A percentile compares a stretch with the other conserved stretches of the same genome.
phyloP scores from a whole-genome alignment of 495 filamentous ascomycete genomes.

The Lophiotrema nucula region DNA sequence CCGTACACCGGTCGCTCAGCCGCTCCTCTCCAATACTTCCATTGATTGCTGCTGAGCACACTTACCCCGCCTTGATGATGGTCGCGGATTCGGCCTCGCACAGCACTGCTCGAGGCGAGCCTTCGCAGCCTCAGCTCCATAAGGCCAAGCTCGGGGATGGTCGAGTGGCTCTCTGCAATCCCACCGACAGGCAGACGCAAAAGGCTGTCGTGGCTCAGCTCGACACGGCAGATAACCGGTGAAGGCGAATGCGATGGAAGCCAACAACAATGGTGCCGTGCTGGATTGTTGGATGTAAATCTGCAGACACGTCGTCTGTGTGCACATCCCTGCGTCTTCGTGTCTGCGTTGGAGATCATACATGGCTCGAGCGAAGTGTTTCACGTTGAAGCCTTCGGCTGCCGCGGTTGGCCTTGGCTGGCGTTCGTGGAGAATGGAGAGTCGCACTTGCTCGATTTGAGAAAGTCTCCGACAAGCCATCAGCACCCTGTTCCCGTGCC shows the following conservation, averaged over 20 bases:
- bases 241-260: background rate
- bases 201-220: no score
- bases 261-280: background rate
- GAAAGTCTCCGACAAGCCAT: no score
- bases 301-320: background rate
- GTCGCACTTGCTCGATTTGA: no score
- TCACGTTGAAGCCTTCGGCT: constrained; percentile 14
- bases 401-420: background rate
- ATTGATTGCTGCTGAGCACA: background rate
- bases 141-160: no score
- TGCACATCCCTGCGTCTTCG: background rate
- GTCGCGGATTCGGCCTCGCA: background rate
- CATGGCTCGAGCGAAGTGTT: constrained; percentile 1
- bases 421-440: no score
- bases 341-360: constrained; percentile 8
- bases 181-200: no score
- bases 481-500: no score
- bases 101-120: background rate
- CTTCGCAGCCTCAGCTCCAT: background rate
- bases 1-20: constrained; percentile 13
- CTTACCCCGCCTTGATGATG: background rate
- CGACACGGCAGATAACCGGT: background rate
- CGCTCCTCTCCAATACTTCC: background rate
- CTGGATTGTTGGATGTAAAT: no score
- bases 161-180: background rate